These are phyloP conservation scores for Capsicum rhomboideum DNA, from an alignment of 257 asterid species.

Conservation along the genomic window DNA sequence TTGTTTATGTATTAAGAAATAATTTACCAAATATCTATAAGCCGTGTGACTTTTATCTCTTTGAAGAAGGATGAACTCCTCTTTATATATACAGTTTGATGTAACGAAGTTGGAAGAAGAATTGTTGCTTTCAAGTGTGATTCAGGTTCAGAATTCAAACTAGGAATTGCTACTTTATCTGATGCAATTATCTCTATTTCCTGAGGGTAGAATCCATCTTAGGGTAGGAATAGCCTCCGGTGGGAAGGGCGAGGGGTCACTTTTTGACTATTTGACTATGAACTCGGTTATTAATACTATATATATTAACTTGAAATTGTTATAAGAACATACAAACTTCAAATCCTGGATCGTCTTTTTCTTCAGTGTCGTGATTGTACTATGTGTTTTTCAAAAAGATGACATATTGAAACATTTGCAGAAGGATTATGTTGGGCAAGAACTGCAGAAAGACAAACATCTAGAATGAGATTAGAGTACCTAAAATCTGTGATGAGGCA, in stretches of 20 bases:
- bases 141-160: neutral
- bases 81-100: neutral
- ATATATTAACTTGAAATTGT: neutral
- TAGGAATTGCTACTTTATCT: neutral
- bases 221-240: neutral
- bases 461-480: constrained; percentile 82
- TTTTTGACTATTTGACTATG: neutral
- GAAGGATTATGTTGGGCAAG: constrained; percentile 93
- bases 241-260: neutral
- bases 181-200: neutral
- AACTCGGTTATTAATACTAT: neutral
- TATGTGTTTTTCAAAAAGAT: neutral
- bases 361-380: neutral
- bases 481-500: constrained; percentile 68
- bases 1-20: no score
- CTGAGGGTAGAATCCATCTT: neutral
- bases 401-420: constrained; percentile 14
- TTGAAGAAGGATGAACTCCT: neutral
- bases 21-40: no score
- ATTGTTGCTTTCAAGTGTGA: neutral
- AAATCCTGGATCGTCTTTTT: neutral
- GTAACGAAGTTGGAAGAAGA: neutral
- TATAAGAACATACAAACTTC: neutral
- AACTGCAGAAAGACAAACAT: constrained; percentile 88
- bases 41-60: neutral